Evolutionary conservation across 2,329 filamentous ascomycete species (phyloP), one percentile per base, ranked within the genome.

Genomic region (Fusarium cyanostomum): DNA sequence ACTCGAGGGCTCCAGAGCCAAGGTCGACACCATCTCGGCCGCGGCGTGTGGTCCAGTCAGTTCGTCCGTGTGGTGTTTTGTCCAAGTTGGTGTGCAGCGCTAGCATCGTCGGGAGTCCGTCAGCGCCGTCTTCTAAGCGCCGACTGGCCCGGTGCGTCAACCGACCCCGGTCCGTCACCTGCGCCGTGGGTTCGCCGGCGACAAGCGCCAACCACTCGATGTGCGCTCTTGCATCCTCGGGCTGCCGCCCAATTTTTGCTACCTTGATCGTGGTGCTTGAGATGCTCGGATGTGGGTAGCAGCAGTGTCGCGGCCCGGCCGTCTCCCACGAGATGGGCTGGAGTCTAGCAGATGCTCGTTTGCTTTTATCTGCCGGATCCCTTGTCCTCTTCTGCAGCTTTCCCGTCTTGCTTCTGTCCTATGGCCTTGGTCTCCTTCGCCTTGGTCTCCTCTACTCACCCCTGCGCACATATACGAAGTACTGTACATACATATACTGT

Each of bases 151-250:
- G 68, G 59, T 65, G 66, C 58, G 31, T 53, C 56, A 62, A 62
- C 50, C 65, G 59, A 69, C 64, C 69, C 69, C 68, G 68, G 70
- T 72, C 74, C 73, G 74, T 77, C 74, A 75, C 62, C 66, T 67
- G 59, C 68, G 57, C 61, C 58, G 57, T 63, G 67, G 64, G 59
- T 67, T 68, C 64, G 55, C 59, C 67, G 63, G 67, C 65, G 52
- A 46, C 53, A 58, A 61, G 57, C 59, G 58, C 70, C 68, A 66
- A 68, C 66, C 67, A 68, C 66, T 71, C 65, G 50, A 68, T 67
- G 43, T 53, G 35, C 45, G 41, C 45, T 58, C 43, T 45, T 58
- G 52, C 64, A 53, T 62, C 46, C 45, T 57, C 52, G 56, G 61
- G 61, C 59, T 64, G 62, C 56, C 62, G 66, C 65, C 65, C 54